Evolutionary conservation across 768 basidiomycete species (phyloP).

Genomic region (Leccinellum rugosiceps): DNA sequence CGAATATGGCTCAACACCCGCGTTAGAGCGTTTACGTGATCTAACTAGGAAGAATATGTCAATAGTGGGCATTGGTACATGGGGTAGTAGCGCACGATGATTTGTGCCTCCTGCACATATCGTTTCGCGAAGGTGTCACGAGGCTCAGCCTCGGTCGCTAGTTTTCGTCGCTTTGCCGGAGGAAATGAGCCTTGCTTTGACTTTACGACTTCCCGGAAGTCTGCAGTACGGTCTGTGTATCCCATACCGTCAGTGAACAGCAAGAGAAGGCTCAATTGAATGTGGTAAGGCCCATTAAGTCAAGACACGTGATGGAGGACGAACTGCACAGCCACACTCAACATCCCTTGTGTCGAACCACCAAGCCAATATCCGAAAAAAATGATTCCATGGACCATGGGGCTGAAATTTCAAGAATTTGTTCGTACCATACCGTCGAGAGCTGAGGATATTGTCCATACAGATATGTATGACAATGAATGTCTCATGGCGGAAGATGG

Average conservation of each 20-base stretch:
- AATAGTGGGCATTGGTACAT: not conserved
- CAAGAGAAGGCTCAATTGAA: not conserved
- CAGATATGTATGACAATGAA: conserved; percentile 6
- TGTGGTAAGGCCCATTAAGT: not conserved
- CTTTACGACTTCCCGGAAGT: conserved; percentile 53
- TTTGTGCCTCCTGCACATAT: conserved; percentile 74
- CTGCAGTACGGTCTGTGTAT: conserved; percentile 55
- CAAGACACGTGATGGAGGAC: conserved; percentile 21
- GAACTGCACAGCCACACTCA: not conserved
- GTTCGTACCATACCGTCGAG: conserved; percentile 21
- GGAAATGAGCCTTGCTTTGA: conserved; percentile 43
- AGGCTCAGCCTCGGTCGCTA: conserved; percentile 35
- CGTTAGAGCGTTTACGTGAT: conserved; percentile 66
- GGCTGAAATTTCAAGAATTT: not conserved
- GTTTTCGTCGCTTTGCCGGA: conserved; percentile 51
- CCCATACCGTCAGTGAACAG: conserved; percentile 42
- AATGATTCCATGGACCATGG: not conserved
- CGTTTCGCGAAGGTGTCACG: conserved; percentile 53
- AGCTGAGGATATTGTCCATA: conserved; percentile 20
- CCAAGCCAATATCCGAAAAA: not conserved
- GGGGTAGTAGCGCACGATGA: conserved; percentile 44
- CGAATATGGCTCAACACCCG: conserved; percentile 75
- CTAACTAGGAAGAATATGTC: conserved; percentile 45
- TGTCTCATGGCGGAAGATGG: conserved; percentile 34
- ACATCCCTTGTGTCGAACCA: not conserved